Conservation (phyloP, 2,329 filamentous ascomycete species). For the Aspergillus sp. region DNA sequence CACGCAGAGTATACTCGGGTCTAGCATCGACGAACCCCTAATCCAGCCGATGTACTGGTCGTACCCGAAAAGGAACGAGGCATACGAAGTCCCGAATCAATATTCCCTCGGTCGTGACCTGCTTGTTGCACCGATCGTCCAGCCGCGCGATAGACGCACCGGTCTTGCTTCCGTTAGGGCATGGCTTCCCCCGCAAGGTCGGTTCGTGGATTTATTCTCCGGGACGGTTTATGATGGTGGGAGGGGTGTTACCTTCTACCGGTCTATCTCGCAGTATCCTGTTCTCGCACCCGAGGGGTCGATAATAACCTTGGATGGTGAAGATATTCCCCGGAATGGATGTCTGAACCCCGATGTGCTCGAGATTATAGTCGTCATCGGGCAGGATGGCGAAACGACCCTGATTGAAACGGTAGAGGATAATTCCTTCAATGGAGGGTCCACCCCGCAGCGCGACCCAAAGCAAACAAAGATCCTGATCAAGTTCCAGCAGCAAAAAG, state of each 20-base stretch:
- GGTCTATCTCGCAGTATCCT: constrained; percentile 51
- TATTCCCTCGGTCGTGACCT: constrained; percentile 60
- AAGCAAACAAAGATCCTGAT: constrained; percentile 14
- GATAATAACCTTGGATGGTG: constrained; percentile 57
- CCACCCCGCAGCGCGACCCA: neutral
- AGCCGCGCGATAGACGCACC: constrained; percentile 49
- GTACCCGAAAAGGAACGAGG: constrained; percentile 52
- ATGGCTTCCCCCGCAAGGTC: constrained; percentile 55
- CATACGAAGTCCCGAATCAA: constrained; percentile 58
- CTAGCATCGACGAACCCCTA: constrained; percentile 50
- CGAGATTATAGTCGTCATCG: constrained; percentile 37
- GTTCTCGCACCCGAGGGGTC: constrained; percentile 58
- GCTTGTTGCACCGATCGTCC: constrained; percentile 58
- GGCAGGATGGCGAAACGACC: constrained; percentile 49
- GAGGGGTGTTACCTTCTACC: constrained; percentile 53
- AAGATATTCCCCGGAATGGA: constrained; percentile 17
- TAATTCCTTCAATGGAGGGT: neutral
- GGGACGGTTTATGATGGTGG: constrained; percentile 59
- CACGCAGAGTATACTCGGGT: constrained; percentile 54
- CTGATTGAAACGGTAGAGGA: constrained; percentile 49
- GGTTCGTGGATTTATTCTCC: constrained; percentile 59
- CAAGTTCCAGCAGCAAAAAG: constrained; percentile 18
- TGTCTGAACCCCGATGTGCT: constrained; percentile 16
- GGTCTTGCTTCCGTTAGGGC: constrained; percentile 50
- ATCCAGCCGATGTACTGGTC: constrained; percentile 65